Evolutionary conservation across 371 early-diverging fungal species (phyloP), one percentile per base, ranked within the genome.

Genomic region (Catenaria anguillulae): DNA sequence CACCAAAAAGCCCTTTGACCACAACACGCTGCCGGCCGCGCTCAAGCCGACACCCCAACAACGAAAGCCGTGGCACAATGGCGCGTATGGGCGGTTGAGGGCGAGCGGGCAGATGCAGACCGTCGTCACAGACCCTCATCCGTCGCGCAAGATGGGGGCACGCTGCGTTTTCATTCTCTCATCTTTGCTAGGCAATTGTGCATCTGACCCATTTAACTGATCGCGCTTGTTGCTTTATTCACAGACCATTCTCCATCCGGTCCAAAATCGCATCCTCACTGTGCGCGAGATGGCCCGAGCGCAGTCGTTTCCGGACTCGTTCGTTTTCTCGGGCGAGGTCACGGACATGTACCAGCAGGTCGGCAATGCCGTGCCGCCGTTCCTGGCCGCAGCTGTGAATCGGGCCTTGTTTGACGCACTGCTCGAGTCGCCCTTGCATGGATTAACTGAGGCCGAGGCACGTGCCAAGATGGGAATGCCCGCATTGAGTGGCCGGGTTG

Each of bases 331-430:
- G n/a, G 65, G 67, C 58, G 55, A 62, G 43, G 63, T 70, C 35
- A 70, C 69, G 21, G 77, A 75, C 48, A 73, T 75, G 74, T 70
- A 80, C 62, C 67, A 73, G 5, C 83, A 83, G 56, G 64, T 79
- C 17, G 83, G 81, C n/a, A 82, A 81, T 60, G 84, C 83, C 0
- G 81, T 83, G 8, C 81, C 84, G 17, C 75, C 77, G 17, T 76
- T 76, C 0, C 70, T 83, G 52, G 79, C 80, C 0, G 36, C 43
- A 17, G 65, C 61, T 2, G 23, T 61, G 17, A 36, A 43, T 26
- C 55, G 55, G 17, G 19, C 26, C 34, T 31, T 54, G 23, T 26
- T 58, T 2, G 29, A 43, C 24, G n/a, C 56, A n/a, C 63, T 43
- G 37, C 31, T 19, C 12, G 43, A 2, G 19, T 43, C 63, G 45